A percentile compares a stretch with the other conserved stretches of the same genome.
Evolutionary conservation across 2,329 filamentous ascomycete genomes (phyloP).

Genomic region (Hypoxylon sp.): DNA sequence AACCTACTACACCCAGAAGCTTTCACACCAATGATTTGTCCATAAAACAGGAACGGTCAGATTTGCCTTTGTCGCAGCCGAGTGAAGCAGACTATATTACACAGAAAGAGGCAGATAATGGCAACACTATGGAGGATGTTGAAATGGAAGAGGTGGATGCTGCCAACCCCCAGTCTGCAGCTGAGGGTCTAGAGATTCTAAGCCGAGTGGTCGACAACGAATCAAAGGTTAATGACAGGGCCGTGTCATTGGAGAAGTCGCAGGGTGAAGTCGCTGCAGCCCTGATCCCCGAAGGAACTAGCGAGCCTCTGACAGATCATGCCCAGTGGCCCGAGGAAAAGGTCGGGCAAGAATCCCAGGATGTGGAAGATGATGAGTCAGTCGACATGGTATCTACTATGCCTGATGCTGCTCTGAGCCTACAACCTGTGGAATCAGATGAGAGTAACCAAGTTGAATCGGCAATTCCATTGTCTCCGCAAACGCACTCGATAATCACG

Average conservation of each 20-base stretch:
- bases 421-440: slow-evolving; percentile 49
- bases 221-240: slow-evolving; percentile 16
- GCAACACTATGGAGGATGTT: slow-evolving; percentile 25
- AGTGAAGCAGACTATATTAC: neutral
- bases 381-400: slow-evolving; percentile 24
- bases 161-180: slow-evolving; percentile 34
- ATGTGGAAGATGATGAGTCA: slow-evolving; percentile 31
- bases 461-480: slow-evolving; percentile 35
- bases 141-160: slow-evolving; percentile 13
- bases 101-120: slow-evolving; percentile 37
- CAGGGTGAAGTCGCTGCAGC: slow-evolving; percentile 11
- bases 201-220: slow-evolving; percentile 39
- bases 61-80: too few relatives aligned
- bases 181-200: slow-evolving; percentile 44
- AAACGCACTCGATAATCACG: slow-evolving; percentile 38
- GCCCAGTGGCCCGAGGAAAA: slow-evolving; percentile 1
- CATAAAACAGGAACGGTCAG: neutral
- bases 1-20: neutral
- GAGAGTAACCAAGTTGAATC: slow-evolving; percentile 6
- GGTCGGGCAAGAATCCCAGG: slow-evolving; percentile 8
- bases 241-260: slow-evolving; percentile 1
- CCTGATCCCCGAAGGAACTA: neutral
- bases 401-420: slow-evolving; percentile 49
- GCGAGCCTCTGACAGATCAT: neutral
- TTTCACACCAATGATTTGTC: neutral